Conservation (phyloP, 176 grass and related monocot genomes). For the Melocanna baccifera region DNA sequence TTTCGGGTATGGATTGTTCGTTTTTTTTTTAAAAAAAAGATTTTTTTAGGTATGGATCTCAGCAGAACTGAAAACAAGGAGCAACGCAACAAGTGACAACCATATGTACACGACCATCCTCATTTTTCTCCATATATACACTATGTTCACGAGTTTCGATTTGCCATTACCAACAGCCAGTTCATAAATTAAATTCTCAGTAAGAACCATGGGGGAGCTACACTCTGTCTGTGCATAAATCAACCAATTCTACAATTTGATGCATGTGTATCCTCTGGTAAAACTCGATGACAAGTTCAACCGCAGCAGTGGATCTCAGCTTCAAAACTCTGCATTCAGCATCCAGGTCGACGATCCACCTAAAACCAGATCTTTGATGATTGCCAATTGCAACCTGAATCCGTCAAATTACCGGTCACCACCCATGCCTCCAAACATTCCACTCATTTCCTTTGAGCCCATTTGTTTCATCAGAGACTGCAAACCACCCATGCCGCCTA, state of each 20-base stretch:
- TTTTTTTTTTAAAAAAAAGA: too few relatives aligned
- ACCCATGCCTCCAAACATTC: constrained; percentile 65
- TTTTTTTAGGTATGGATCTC: too few relatives aligned
- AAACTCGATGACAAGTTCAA: not conserved
- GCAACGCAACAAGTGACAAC: not conserved
- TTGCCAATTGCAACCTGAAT: not conserved
- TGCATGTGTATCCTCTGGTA: not conserved
- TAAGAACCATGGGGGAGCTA: not conserved
- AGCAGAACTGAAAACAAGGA: too few relatives aligned
- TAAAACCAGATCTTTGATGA: not conserved
- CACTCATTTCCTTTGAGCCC: constrained; percentile 72
- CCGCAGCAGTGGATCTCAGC: not conserved
- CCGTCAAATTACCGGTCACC: constrained; percentile 30
- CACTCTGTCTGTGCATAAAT: not conserved
- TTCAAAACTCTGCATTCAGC: not conserved
- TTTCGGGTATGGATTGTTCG: too few relatives aligned
- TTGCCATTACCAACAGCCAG: not conserved
- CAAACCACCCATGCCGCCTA: constrained; percentile 77
- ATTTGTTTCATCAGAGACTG: constrained; percentile 91
- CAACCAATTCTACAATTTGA: constrained; percentile 6
- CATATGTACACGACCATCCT: not conserved
- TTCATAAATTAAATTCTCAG: not conserved
- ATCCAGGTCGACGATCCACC: not conserved
- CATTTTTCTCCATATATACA: not conserved
- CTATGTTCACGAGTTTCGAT: not conserved